Conservation (phyloP, 1,139 yeast species). For the Suhomyces taliae region DNA sequence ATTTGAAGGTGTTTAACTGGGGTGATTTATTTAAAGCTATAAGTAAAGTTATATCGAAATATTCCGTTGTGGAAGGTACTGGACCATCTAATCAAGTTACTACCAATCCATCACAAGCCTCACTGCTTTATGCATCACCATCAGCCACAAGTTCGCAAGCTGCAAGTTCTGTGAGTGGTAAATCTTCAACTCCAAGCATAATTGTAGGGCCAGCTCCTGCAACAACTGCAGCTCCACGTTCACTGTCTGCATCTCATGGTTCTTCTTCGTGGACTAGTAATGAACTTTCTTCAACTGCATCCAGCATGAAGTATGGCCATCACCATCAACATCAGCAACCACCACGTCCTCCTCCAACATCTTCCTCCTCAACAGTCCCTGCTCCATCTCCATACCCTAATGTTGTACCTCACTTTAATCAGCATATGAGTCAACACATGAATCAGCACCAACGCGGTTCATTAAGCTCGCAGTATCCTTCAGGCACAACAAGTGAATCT, state of each 20-base stretch:
- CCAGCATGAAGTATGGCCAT: too few species aligned
- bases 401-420: not conserved
- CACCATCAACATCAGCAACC: too few species aligned
- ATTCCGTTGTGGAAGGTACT: slow-evolving; percentile 25
- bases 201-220: too few species aligned
- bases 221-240: too few species aligned
- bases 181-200: too few species aligned
- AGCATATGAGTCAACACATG: slow-evolving; percentile 1
- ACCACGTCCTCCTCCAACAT: too few species aligned
- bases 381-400: not conserved
- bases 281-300: too few species aligned
- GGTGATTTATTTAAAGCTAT: slow-evolving; percentile 53
- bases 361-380: not conserved
- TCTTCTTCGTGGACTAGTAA: too few species aligned
- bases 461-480: not conserved
- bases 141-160: not conserved
- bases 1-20: slow-evolving; percentile 71
- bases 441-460: slow-evolving; percentile 2
- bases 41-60: slow-evolving; percentile 62
- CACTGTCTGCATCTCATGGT: too few species aligned
- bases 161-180: too few species aligned
- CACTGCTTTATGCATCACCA: not conserved
- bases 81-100: not conserved
- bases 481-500: not conserved
- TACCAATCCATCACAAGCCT: not conserved